Evolutionary conservation across 495 filamentous ascomycete species (phyloP), one percentile per base, ranked within the genome.

Genomic region (Penicillium paxilli): DNA sequence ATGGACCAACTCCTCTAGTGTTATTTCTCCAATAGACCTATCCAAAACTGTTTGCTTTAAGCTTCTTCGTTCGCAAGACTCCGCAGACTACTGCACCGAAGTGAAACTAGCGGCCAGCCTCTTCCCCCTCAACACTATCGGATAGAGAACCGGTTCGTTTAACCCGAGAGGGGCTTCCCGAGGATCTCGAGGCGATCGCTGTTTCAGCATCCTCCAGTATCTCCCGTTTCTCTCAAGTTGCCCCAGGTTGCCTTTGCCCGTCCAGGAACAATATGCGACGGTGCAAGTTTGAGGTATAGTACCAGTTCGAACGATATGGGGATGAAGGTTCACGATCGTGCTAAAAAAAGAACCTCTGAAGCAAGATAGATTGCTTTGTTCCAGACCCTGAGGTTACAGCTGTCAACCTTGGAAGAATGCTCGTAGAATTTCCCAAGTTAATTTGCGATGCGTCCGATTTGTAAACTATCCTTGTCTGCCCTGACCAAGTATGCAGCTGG

Each of bases 91-190:
- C 42, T 32, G 45, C 12, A 23, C 33, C 47, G 22, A 58, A 54
- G 56, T 44, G 16, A 52, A 40, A 48, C 55, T 62, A 64, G 56
- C 49, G 40, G 38, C 9, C 21, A 8, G 49, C 50, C 26, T 45
- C 22, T 19, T 40, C 30, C 41, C 45, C 45, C 17, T 40, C 44
- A 5, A 40, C 16, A 46, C 44, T 41, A 16, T 53, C 44, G 47
- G 41, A 41, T 50, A 33, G 48, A 28, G 60, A 61, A 61, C 60
- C 57, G 52, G 60, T 64, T 54, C 55, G 52, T 62, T 59, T 55
- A 45, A 51, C 28, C 30, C 57, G 38, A 21, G 37, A 53, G 40
- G 37, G 20, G 23, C 35, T 4, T 44, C 44, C 38, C 22, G 46
- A 32, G 9, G 45, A 41, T 58, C 46, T 32, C 55, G 60, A 66